These are phyloP conservation scores for Fraxinus platypoda DNA, from an alignment of 305 asterid species.

Conservation along the genomic window DNA sequence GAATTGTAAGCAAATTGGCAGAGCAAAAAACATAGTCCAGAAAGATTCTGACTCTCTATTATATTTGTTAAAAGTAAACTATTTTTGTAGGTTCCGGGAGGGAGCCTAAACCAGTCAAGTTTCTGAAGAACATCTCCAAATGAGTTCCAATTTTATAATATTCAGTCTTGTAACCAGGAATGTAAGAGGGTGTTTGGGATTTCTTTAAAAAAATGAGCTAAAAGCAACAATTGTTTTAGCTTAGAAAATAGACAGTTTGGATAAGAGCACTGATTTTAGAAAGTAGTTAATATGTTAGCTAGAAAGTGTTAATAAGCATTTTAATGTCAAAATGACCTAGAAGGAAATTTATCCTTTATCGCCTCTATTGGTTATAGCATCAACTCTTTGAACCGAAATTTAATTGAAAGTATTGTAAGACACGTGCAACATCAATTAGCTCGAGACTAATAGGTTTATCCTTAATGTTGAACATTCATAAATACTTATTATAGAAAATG, in stretches of 20 bases:
- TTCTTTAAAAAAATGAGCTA: background rate
- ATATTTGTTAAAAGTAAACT: background rate
- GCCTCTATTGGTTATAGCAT: background rate
- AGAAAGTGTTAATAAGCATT: background rate
- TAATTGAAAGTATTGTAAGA: background rate
- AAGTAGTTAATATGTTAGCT: background rate
- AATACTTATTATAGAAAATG: background rate
- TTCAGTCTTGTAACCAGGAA: background rate
- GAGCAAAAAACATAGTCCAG: background rate
- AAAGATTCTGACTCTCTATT: background rate
- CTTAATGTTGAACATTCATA: background rate
- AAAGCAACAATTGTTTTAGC: background rate
- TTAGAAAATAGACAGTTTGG: background rate
- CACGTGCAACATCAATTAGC: background rate
- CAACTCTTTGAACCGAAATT: background rate
- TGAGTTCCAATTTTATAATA: background rate
- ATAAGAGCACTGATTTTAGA: background rate
- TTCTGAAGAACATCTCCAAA: background rate
- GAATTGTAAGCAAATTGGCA: background rate
- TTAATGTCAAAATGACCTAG: background rate
- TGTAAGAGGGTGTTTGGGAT: background rate
- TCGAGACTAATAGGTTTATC: background rate
- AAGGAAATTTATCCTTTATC: background rate
- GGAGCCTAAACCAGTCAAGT: background rate
- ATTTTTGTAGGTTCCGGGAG: background rate